Base-by-base conservation (phyloP, 495 filamentous ascomycete genomes). In the Aspergillus ostianus region DNA sequence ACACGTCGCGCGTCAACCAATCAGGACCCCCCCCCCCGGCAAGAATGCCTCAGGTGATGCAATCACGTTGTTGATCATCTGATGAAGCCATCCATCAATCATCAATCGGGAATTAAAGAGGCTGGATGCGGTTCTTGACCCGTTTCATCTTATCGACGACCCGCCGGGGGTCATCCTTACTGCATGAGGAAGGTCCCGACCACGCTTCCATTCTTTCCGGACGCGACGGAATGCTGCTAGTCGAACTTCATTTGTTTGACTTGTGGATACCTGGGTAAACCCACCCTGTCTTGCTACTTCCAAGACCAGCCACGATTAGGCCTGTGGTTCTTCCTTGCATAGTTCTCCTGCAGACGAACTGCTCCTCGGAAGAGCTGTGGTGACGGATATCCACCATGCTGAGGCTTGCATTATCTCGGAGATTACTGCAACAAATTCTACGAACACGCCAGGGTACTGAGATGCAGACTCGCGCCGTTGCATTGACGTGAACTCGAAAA, bases 1-100 rank as follows among this genome's bases (percentile, higher is more conserved):
- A 59, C 60, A 59, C 60, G 60, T 30, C 6, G 53, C 64, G 66
- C 60, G 68, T 36, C 60, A 10, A 20, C 68, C 68, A 70, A 70
- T 70, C 57, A 65, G 9, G 20, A 21, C n/a, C n/a, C n/a, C n/a
- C n/a, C n/a, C n/a, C n/a, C n/a, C 17, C 36, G 17, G 12, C 26
- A 17, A 2, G 18, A 49, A 9, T 48, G 18, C 5, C 32, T 36
- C 26, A 6, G 10, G 47, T 8, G 27, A 20, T 10, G 13, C 18
- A 23, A 27, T 18, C 13, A 26, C 8, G 9, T 41, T 41, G 9
- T 41, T 41, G 36, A 4, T 41, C 30, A 8, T 12, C 10, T 12
- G 30, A 32, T 26, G 23, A 26, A 26, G 23, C 4, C 23, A 26
- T 26, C 4, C 23, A 26, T 26, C 2, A 26, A 26, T 26, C 23